These are phyloP conservation scores for Borealophlyctis nickersoniae DNA, from an alignment of 192 early-diverging fungal species.

Conservation along the genomic window DNA sequence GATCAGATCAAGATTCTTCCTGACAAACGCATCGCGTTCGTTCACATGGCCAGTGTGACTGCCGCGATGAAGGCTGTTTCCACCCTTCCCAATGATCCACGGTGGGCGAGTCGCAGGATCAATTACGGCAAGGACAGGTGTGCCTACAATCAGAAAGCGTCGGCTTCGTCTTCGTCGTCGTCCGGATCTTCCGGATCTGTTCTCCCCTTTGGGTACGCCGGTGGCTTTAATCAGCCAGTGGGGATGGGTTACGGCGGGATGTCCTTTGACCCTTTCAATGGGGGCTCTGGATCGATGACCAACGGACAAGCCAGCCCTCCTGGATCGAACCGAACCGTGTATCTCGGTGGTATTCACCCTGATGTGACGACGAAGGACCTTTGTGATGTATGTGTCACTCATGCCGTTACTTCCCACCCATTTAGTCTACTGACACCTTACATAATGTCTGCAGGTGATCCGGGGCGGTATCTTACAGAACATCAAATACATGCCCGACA, in stretches of 20 bases:
- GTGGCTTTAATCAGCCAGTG: background rate
- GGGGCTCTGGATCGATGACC: constrained; percentile 11
- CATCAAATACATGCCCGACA: constrained; percentile 69
- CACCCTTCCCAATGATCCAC: constrained; percentile 50
- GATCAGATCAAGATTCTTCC: constrained; percentile 68
- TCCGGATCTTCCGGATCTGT: constrained; percentile 1
- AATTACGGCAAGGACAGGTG: constrained; percentile 87
- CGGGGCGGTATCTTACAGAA: constrained; percentile 81
- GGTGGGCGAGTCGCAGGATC: constrained; percentile 59
- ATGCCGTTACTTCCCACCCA: background rate
- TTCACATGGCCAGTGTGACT: constrained; percentile 70
- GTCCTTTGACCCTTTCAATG: constrained; percentile 19
- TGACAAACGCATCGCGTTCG: constrained; percentile 81
- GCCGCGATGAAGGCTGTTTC: constrained; percentile 74
- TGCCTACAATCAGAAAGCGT: constrained; percentile 36
- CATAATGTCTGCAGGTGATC: constrained; percentile 45
- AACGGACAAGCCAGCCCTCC: constrained; percentile 5
- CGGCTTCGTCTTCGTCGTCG: constrained; percentile 5
- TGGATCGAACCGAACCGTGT: constrained; percentile 72
- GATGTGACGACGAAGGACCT: constrained; percentile 79
- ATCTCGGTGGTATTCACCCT: constrained; percentile 72
- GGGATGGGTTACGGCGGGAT: constrained; percentile 18
- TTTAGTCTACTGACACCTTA: background rate
- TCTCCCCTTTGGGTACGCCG: background rate
- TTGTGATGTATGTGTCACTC: constrained; percentile 58